phyloP scores from a whole-genome alignment of 345 rosid species.

The Pistacia atlantica region DNA sequence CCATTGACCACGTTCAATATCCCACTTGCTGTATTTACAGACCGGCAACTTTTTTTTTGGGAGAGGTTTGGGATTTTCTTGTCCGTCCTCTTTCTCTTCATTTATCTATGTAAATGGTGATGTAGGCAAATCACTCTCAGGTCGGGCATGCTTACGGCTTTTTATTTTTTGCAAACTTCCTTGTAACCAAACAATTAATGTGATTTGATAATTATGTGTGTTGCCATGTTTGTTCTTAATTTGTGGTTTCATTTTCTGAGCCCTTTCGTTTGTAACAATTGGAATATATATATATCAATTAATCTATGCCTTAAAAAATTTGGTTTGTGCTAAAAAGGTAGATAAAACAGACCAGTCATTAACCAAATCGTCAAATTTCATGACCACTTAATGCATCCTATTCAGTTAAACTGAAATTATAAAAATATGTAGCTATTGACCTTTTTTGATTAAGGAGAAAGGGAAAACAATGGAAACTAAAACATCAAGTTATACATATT shows the following conservation, averaged over 20 bases:
- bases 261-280: too few species aligned
- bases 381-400: too few species aligned
- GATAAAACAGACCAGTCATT: too few species aligned
- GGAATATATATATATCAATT: too few species aligned
- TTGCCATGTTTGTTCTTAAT: not conserved
- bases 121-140: not conserved
- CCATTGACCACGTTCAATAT: slow-evolving; percentile 24
- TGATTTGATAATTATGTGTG: not conserved
- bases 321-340: too few species aligned
- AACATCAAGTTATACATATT: too few species aligned
- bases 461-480: too few species aligned
- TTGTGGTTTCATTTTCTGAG: not conserved
- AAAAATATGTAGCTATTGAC: too few species aligned
- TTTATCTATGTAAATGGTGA: not conserved
- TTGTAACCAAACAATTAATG: not conserved
- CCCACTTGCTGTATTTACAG: slow-evolving; percentile 14
- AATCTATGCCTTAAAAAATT: too few species aligned
- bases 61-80: slow-evolving; percentile 2
- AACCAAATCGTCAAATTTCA: too few species aligned
- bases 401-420: too few species aligned
- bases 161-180: not conserved
- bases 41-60: not conserved
- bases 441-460: too few species aligned
- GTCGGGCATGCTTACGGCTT: not conserved
- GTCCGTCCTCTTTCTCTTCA: not conserved